Conservation (phyloP, 805 yeast species). For the Wickerhamomyces subpelliculosus region DNA sequence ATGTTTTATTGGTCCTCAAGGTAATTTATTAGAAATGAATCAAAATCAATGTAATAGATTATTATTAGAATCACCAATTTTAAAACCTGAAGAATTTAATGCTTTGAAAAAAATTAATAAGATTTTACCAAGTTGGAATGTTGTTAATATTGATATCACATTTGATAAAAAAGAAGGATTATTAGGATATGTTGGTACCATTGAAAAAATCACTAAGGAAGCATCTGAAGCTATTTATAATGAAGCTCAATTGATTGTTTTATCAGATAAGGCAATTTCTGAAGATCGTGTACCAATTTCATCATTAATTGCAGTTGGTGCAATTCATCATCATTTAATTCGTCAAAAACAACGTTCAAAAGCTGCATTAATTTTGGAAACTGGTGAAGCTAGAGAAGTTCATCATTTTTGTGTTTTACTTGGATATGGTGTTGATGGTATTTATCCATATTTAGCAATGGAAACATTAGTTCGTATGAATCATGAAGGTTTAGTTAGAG, state of each 20-base stretch:
- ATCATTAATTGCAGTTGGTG: slow-evolving; percentile 89
- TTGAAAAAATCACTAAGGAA: slow-evolving; percentile 80
- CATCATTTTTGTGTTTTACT: slow-evolving; percentile 92
- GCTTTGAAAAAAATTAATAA: slow-evolving; percentile 68
- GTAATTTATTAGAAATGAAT: slow-evolving; percentile 87
- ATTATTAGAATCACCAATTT: slow-evolving; percentile 74
- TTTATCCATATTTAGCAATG: slow-evolving; percentile 89
- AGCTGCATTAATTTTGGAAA: slow-evolving; percentile 85
- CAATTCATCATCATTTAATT: slow-evolving; percentile 94
- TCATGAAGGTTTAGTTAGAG: slow-evolving; percentile 64
- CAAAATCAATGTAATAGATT: slow-evolving; percentile 88
- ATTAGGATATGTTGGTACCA: slow-evolving; percentile 75
- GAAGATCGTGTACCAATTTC: slow-evolving; percentile 71
- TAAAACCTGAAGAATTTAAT: slow-evolving; percentile 62
- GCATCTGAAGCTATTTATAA: slow-evolving; percentile 81
- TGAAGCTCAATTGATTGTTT: slow-evolving; percentile 64
- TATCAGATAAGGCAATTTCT: slow-evolving; percentile 63
- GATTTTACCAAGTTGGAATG: slow-evolving; percentile 84
- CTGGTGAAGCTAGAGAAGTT: slow-evolving; percentile 96
- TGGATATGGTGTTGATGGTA: slow-evolving; percentile 97
- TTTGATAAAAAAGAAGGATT: slow-evolving; percentile 79
- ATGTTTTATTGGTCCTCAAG: slow-evolving; percentile 98
- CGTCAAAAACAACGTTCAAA: slow-evolving; percentile 94
- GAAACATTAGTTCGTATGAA: slow-evolving; percentile 85
- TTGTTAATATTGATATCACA: slow-evolving; percentile 79